phyloP scores from a whole-genome alignment of 2,329 filamentous ascomycete species.

The Furcasterigmium sp. region DNA sequence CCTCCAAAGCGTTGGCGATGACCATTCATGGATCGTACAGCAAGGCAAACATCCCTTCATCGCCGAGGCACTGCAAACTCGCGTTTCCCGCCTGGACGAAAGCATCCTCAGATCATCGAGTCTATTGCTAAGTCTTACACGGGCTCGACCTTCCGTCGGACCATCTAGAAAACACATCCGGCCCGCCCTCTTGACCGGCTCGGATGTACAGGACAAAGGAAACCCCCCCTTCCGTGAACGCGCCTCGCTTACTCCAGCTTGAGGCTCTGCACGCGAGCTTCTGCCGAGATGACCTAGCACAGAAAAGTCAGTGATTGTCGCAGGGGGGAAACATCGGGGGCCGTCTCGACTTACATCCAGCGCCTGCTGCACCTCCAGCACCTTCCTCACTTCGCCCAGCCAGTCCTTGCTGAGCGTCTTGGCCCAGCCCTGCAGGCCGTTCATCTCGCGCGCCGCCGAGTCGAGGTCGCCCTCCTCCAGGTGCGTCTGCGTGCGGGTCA shows the following conservation, averaged over 20 bases:
- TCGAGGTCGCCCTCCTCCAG: slow-evolving; percentile 93
- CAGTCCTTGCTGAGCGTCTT: slow-evolving; percentile 93
- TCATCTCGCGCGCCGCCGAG: slow-evolving; percentile 90
- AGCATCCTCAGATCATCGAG: slow-evolving; percentile 7
- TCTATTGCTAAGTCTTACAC: slow-evolving; percentile 30
- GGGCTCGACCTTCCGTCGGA: slow-evolving; percentile 14
- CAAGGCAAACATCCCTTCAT: no score
- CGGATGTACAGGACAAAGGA: slow-evolving; percentile 28
- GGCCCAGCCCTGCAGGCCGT: slow-evolving; percentile 86
- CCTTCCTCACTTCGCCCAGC: slow-evolving; percentile 84
- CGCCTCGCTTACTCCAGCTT: slow-evolving; percentile 60
- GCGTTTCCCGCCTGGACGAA: no score
- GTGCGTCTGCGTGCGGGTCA: slow-evolving; percentile 82
- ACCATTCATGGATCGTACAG: no score
- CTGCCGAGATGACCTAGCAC: slow-evolving; percentile 74
- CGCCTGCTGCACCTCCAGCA: slow-evolving; percentile 92
- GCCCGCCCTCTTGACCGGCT: slow-evolving; percentile 15
- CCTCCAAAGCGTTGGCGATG: no score
- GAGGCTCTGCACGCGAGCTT: slow-evolving; percentile 83
- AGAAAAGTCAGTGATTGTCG: slow-evolving; percentile 16
- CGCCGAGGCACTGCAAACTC: no score
- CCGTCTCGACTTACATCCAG: slow-evolving; percentile 69
- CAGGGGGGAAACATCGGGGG: slow-evolving; percentile 1
- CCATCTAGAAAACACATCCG: slow-evolving; percentile 16
- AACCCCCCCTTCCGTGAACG: slow-evolving; percentile 12